phyloP scores from a whole-genome alignment of 1,284 basidiomycete species.

The Pseudozyma flocculosa region DNA sequence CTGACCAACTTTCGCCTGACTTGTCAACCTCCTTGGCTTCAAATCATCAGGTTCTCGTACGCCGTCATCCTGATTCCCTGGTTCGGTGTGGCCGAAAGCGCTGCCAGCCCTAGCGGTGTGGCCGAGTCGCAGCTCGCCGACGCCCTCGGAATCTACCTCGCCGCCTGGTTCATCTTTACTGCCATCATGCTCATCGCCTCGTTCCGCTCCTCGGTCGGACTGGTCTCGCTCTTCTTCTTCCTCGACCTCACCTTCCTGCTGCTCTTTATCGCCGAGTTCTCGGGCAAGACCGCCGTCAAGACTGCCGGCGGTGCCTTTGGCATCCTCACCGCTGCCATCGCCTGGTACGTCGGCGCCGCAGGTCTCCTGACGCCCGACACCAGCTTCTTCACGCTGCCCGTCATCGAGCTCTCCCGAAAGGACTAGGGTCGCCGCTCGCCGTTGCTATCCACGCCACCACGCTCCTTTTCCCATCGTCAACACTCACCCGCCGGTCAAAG shows the following conservation, averaged over 20 bases:
- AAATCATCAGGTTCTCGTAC: constrained; percentile 27
- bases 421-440: too few species aligned
- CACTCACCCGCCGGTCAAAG: too few species aligned
- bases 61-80: constrained; percentile 51
- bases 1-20: too few species aligned
- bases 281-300: constrained; percentile 33
- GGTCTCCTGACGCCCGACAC: constrained; percentile 62
- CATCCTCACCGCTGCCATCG: constrained; percentile 46
- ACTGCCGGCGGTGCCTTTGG: constrained; percentile 43
- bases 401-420: constrained; percentile 52
- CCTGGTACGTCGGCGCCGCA: constrained; percentile 61
- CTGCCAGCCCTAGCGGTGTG: constrained; percentile 16
- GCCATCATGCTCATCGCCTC: constrained; percentile 41
- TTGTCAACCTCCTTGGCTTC: too few species aligned
- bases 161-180: constrained; percentile 55
- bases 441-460: too few species aligned
- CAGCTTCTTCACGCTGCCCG: constrained; percentile 61
- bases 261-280: constrained; percentile 49
- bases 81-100: constrained; percentile 33
- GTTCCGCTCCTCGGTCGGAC: constrained; percentile 42
- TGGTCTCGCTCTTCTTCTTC: constrained; percentile 69
- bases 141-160: constrained; percentile 41
- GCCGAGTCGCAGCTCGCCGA: constrained; percentile 29
- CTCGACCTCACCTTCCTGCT: constrained; percentile 65
- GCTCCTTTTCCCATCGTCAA: neutral